These are phyloP conservation scores for Fusarium longipes DNA, from an alignment of 2,329 filamentous ascomycete species.

Conservation along the genomic window DNA sequence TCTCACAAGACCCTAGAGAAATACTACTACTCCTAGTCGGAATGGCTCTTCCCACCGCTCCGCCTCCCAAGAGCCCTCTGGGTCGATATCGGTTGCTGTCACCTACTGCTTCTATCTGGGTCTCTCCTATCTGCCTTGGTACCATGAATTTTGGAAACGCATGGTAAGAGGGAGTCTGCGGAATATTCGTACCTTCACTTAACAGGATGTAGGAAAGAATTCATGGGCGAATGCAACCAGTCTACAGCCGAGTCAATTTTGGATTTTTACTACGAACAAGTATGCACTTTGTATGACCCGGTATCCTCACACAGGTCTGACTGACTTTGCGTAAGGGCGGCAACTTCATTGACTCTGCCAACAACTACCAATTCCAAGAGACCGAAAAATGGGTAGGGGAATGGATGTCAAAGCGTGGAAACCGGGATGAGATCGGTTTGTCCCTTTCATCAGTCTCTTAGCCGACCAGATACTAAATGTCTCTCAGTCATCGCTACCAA, in stretches of 20 bases:
- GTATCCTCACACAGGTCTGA: neutral
- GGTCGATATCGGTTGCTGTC: conserved; percentile 74
- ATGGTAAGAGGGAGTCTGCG: conserved; percentile 51
- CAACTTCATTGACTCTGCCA: conserved; percentile 80
- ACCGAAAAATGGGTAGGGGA: conserved; percentile 75
- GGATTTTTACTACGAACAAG: conserved; percentile 72
- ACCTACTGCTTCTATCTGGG: conserved; percentile 71
- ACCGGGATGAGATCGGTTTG: conserved; percentile 72
- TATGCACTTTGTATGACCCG: conserved; percentile 20
- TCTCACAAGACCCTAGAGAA: neutral
- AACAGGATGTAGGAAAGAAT: conserved; percentile 55
- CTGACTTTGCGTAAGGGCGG: conserved; percentile 55
- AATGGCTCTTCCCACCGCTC: conserved; percentile 52
- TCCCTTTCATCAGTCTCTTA: neutral
- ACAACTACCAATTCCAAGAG: conserved; percentile 73
- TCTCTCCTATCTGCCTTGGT: conserved; percentile 75
- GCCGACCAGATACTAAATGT: neutral
- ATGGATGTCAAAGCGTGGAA: conserved; percentile 74
- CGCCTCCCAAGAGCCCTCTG: conserved; percentile 68
- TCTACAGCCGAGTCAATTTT: conserved; percentile 71
- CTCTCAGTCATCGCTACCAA: conserved; percentile 74
- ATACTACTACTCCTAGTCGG: neutral
- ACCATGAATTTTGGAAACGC: conserved; percentile 72
- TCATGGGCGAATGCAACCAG: conserved; percentile 74
- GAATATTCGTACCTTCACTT: accelerated